Base-by-base conservation (phyloP, 192 early-diverging fungal species). In the Backusella liffmaniae region DNA sequence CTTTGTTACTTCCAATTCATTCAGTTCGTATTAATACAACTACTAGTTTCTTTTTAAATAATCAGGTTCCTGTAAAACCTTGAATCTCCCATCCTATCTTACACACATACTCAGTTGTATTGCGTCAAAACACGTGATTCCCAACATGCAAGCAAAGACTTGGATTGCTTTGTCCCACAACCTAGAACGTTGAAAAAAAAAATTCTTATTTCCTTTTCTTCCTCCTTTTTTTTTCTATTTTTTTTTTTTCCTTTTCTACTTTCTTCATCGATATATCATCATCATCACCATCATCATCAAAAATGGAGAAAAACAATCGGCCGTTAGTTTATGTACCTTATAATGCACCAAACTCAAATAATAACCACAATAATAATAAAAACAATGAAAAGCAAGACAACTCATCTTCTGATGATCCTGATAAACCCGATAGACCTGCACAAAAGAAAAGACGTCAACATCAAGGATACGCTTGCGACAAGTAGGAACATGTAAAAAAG, bases 401-500 rank as follows among this genome's bases (percentile, higher is more conserved):
- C 23, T 12, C 35, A 10, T 69, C 37, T 8, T 39, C 34, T 39
- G 18, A 37, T 37, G 15, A 69, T 39, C 15, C 18, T 12, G 35
- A 69, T 39, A 37, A 12, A 69, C 9, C 15, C 41, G 67, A 39
- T 10, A n/a, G 8, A 23, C 34, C 18, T 8, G 23, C 21, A 34
- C 41, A 23, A 72, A 72, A 70, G 16, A 72, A 62, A 7, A 77
- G 51, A 35, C 56, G 76, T 6, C 76, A 77, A 71, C 69, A 70
- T 35, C 51, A 41, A 65, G 76, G 76, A 21, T 69, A 77, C n/a
- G 70, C 76, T 65, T 77, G 76, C 65, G 70, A 77, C 53, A 77
- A 70, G 74, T 76, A 49, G 56, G 56, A 59, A 59, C 56, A 59
- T 59, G 56, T 59, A 59, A 59, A 59, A 59, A 59, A 26, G 56